Evolutionary conservation across 495 filamentous ascomycete genomes (phyloP).

Genomic region (Elaphomyces granulatus): DNA sequence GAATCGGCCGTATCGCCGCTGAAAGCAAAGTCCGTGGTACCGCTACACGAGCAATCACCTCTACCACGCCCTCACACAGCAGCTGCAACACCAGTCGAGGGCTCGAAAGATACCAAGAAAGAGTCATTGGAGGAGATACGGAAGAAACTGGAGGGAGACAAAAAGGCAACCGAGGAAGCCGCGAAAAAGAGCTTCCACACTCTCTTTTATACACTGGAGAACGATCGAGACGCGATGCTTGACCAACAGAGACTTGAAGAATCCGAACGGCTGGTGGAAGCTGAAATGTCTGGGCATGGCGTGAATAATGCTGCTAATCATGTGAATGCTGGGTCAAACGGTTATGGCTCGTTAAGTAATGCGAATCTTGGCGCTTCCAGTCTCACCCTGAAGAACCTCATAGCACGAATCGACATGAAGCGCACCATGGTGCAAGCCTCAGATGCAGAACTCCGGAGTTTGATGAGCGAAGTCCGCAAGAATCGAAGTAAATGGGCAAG

Average conservation of each 20-base stretch:
- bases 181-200: slow-evolving; percentile 82
- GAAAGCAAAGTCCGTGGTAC: slow-evolving; percentile 42
- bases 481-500: slow-evolving; percentile 98
- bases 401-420: slow-evolving; percentile 85
- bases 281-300: slow-evolving; percentile 68
- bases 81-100: slow-evolving; percentile 16
- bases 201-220: slow-evolving; percentile 86
- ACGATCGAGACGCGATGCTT: slow-evolving; percentile 88
- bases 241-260: slow-evolving; percentile 96
- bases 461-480: slow-evolving; percentile 95
- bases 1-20: slow-evolving; percentile 37
- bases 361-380: slow-evolving; percentile 96
- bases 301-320: slow-evolving; percentile 32
- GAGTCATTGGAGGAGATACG: slow-evolving; percentile 72
- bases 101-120: slow-evolving; percentile 34
- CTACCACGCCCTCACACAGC: slow-evolving; percentile 19
- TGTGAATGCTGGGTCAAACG: slow-evolving; percentile 33
- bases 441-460: slow-evolving; percentile 74
- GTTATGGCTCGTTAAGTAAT: slow-evolving; percentile 77
- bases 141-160: slow-evolving; percentile 86
- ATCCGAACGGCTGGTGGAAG: slow-evolving; percentile 87
- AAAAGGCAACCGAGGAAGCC: slow-evolving; percentile 82
- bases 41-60: slow-evolving; percentile 24
- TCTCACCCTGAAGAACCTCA: slow-evolving; percentile 88
- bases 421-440: slow-evolving; percentile 76